Percentiles rank a stretch among this genome's conserved stretches.
These are phyloP conservation scores for Nadsonia commutata DNA, from an alignment of 1,139 yeast genomes.

Conservation along the genomic window DNA sequence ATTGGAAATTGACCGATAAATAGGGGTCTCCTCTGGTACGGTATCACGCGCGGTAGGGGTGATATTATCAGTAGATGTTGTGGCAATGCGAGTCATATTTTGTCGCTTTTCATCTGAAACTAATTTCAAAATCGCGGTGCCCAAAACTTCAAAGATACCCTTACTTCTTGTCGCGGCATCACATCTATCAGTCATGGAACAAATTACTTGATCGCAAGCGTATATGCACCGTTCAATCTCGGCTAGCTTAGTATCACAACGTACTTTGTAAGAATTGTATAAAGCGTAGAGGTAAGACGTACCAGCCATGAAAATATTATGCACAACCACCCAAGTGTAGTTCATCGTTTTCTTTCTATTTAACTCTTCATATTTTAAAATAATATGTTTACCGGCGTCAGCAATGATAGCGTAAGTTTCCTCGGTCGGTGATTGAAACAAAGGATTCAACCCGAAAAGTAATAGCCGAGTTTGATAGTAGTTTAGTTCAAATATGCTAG, in stretches of 20 bases:
- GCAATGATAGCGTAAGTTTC: conserved; percentile 44
- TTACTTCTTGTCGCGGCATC: conserved; percentile 66
- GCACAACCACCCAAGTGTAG: conserved; percentile 90
- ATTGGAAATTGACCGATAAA: too few relatives aligned
- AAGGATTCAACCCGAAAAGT: conserved; percentile 66
- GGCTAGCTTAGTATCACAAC: conserved; percentile 38
- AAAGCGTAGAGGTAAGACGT: conserved; percentile 67
- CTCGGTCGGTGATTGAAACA: conserved; percentile 37
- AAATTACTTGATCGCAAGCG: conserved; percentile 29
- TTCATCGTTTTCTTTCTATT: conserved; percentile 45
- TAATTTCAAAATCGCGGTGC: conserved; percentile 19
- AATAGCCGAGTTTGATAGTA: conserved; percentile 62
- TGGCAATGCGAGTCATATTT: too few relatives aligned
- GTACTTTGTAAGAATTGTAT: conserved; percentile 46
- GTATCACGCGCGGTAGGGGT: too few relatives aligned
- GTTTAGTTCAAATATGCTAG: conserved; percentile 56
- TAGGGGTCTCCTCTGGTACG: too few relatives aligned
- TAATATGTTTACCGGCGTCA: conserved; percentile 51
- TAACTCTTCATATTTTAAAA: conserved; percentile 45
- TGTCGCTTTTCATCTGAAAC: neutral
- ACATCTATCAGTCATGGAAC: conserved; percentile 51
- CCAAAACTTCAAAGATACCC: conserved; percentile 55
- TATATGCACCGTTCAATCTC: conserved; percentile 43
- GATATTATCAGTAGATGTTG: too few relatives aligned
- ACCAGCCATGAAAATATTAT: conserved; percentile 79